These are phyloP conservation scores for Claviceps spartinae DNA, from an alignment of 2,329 filamentous ascomycete species.

Conservation along the genomic window DNA sequence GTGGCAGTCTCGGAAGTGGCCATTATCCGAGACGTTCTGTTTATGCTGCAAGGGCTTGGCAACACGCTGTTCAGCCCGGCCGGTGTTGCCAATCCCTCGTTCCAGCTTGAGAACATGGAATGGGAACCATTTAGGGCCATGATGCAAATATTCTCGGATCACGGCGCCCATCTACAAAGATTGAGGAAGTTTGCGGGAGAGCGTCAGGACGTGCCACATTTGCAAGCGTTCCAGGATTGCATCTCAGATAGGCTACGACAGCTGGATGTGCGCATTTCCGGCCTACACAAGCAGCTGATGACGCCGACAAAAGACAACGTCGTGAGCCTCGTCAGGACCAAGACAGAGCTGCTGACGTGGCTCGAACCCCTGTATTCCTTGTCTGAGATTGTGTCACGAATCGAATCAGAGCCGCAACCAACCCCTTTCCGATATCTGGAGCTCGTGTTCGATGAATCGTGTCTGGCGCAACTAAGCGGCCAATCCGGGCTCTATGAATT, in stretches of 20 bases:
- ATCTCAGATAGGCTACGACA: constrained; percentile 40
- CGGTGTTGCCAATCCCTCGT: constrained; percentile 25
- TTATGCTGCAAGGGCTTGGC: constrained; percentile 70
- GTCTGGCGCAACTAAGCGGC: constrained; percentile 55
- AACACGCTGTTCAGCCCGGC: constrained; percentile 53
- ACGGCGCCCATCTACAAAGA: constrained; percentile 29
- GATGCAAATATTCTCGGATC: constrained; percentile 32
- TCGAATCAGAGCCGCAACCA: constrained; percentile 34
- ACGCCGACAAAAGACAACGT: constrained; percentile 36
- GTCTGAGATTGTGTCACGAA: constrained; percentile 44
- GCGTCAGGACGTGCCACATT: constrained; percentile 38
- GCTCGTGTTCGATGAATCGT: constrained; percentile 57
- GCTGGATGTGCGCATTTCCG: constrained; percentile 46
- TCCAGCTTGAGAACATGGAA: constrained; percentile 34
- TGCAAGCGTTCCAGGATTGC: constrained; percentile 59
- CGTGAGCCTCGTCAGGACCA: constrained; percentile 53
- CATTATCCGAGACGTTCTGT: constrained; percentile 61
- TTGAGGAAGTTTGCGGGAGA: constrained; percentile 31
- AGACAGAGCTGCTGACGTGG: constrained; percentile 39
- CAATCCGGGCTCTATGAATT: constrained; percentile 47
- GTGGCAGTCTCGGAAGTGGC: constrained; percentile 55
- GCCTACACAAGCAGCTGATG: constrained; percentile 47
- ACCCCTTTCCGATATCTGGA: constrained; percentile 65
- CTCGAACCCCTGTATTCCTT: constrained; percentile 46
- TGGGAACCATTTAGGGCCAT: constrained; percentile 37